Conservation (phyloP, 345 rosid genomes). For the Punica granatum region DNA sequence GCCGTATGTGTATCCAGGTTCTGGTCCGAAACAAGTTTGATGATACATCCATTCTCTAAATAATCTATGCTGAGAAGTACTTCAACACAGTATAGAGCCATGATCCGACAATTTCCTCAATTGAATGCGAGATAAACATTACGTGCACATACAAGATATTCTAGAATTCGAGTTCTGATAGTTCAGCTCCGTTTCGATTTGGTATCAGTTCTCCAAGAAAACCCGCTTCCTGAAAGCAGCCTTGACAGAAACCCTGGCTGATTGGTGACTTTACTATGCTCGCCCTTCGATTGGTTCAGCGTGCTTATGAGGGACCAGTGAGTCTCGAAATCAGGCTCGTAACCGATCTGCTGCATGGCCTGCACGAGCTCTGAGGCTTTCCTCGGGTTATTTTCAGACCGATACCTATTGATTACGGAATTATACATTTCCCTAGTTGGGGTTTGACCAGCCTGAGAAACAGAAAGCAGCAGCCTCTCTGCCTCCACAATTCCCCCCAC, state of each 20-base stretch:
- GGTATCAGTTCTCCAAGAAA: conserved; percentile 8
- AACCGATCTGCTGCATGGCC: conserved; percentile 52
- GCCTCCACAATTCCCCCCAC: conserved; percentile 39
- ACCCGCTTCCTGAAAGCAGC: conserved; percentile 68
- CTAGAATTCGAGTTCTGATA: not conserved
- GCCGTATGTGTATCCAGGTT: not conserved
- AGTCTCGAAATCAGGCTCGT: conserved; percentile 57
- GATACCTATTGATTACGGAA: conserved; percentile 39
- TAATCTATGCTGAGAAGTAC: not conserved
- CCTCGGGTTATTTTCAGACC: conserved; percentile 36
- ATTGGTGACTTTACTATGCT: conserved; percentile 18
- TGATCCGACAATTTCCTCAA: not conserved
- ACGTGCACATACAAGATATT: not conserved
- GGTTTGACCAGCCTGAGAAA: conserved; percentile 40
- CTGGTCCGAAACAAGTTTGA: not conserved
- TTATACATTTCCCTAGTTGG: conserved; percentile 51
- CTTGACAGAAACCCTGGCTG: conserved; percentile 54
- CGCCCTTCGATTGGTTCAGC: conserved; percentile 32
- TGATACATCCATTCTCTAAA: not conserved
- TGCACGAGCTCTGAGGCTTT: conserved; percentile 59
- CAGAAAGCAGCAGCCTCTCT: conserved; percentile 40
- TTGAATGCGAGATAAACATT: not conserved
- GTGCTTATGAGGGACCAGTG: conserved; percentile 83
- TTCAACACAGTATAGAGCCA: not conserved
- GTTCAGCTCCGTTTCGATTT: not conserved